Evolutionary conservation across 768 basidiomycete species (phyloP).

Genomic region (Lactarius indigo): DNA sequence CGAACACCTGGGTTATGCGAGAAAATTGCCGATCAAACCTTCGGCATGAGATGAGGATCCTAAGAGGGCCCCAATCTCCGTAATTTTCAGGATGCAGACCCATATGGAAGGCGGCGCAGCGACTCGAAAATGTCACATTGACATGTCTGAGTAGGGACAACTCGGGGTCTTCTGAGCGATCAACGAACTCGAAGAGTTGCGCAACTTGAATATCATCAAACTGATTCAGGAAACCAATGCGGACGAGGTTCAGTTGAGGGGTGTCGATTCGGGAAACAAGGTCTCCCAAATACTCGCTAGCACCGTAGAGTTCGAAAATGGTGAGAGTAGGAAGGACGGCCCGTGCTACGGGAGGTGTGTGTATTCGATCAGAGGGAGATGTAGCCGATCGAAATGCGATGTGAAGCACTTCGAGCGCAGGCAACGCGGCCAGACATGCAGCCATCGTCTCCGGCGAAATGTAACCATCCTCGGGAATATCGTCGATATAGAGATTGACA

Average conservation of each 20-base stretch:
- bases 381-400: neutral
- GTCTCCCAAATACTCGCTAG: slow-evolving; percentile 6
- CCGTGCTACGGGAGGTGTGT: neutral
- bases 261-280: neutral
- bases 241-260: neutral
- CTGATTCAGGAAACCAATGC: neutral
- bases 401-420: neutral
- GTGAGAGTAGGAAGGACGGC: slow-evolving; percentile 2
- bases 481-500: neutral
- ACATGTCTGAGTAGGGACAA: neutral
- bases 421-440: neutral
- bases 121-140: neutral
- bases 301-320: neutral
- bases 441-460: neutral
- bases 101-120: neutral
- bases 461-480: neutral
- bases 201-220: neutral
- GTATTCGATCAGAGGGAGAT: neutral
- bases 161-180: neutral
- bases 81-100: neutral
- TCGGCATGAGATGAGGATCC: neutral
- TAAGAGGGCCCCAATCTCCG: neutral
- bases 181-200: neutral
- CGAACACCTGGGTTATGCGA: neutral
- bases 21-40: neutral